A percentile compares a stretch with the other conserved stretches of the same genome.
Conservation (phyloP, 345 rosid genomes). For the Litchi chinensis region DNA sequence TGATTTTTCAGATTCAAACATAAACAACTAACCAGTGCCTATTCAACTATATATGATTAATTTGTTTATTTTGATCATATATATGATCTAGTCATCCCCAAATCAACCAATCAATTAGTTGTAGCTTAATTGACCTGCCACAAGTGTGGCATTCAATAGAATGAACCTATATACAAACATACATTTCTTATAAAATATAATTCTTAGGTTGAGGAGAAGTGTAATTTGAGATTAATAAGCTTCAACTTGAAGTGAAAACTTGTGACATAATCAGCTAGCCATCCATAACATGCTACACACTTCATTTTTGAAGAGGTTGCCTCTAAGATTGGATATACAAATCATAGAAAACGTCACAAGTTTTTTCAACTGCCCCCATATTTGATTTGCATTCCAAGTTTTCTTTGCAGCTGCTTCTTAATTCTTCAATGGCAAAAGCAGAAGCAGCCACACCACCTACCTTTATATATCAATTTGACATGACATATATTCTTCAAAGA, state of each 20-base stretch:
- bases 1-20: background rate
- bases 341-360: conserved; percentile 38
- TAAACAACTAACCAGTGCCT: background rate
- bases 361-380: conserved; percentile 32
- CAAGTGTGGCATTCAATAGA: background rate
- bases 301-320: conserved; percentile 29
- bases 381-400: conserved; percentile 42
- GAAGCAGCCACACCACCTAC: conserved; percentile 12
- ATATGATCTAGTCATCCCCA: background rate
- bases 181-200: too few species aligned
- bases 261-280: background rate
- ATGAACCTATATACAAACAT: background rate
- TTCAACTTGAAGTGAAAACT: conserved; percentile 46
- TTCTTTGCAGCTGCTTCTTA: conserved; percentile 28
- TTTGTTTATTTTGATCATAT: background rate
- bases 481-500: conserved; percentile 8
- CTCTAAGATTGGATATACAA: conserved; percentile 25
- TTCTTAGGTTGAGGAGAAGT: conserved; percentile 13
- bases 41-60: background rate
- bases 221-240: conserved; percentile 37
- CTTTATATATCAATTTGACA: conserved; percentile 21
- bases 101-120: background rate
- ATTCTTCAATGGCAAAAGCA: background rate
- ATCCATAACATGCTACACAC: background rate
- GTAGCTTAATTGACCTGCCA: background rate